Conservation (phyloP, 805 yeast species). For the Ogataea dorogensis region DNA sequence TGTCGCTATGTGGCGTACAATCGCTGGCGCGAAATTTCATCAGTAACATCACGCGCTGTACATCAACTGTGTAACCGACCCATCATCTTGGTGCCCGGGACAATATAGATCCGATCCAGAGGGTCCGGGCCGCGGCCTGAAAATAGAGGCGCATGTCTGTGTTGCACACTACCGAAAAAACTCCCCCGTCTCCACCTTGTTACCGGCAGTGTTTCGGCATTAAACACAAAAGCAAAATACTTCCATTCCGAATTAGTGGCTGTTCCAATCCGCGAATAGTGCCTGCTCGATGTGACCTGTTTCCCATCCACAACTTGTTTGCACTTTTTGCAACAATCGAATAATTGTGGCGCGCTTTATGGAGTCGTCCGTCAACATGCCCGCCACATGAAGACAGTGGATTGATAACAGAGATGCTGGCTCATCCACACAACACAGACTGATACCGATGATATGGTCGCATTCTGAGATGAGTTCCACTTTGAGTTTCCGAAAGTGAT, state of each 20-base stretch:
- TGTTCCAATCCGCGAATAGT: too few relatives aligned
- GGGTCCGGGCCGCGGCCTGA: too few relatives aligned
- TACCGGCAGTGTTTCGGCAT: not conserved
- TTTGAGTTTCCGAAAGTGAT: slow-evolving; percentile 4
- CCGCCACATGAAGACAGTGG: slow-evolving; percentile 15
- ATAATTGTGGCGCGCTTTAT: slow-evolving; percentile 6
- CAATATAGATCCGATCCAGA: not conserved
- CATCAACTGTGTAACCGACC: too few relatives aligned
- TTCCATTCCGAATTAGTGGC: too few relatives aligned
- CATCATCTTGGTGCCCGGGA: too few relatives aligned
- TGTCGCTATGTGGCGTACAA: not conserved
- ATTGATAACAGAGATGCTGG: slow-evolving; percentile 11
- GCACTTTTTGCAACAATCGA: slow-evolving; percentile 6
- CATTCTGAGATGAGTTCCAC: slow-evolving; percentile 4
- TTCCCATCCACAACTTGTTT: slow-evolving; percentile 5
- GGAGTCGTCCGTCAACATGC: slow-evolving; percentile 10
- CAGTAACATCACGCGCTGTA: too few relatives aligned
- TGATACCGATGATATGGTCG: slow-evolving; percentile 15
- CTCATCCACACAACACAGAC: slow-evolving; percentile 15
- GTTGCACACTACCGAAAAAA: not conserved
- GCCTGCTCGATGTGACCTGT: too few relatives aligned
- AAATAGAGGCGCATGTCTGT: too few relatives aligned
- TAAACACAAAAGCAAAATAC: too few relatives aligned
- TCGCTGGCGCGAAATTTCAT: not conserved
- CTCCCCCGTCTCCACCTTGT: too few relatives aligned